phyloP scores from a whole-genome alignment of 495 filamentous ascomycete genomes.

The Pseudomonodictys pantanalensis region DNA sequence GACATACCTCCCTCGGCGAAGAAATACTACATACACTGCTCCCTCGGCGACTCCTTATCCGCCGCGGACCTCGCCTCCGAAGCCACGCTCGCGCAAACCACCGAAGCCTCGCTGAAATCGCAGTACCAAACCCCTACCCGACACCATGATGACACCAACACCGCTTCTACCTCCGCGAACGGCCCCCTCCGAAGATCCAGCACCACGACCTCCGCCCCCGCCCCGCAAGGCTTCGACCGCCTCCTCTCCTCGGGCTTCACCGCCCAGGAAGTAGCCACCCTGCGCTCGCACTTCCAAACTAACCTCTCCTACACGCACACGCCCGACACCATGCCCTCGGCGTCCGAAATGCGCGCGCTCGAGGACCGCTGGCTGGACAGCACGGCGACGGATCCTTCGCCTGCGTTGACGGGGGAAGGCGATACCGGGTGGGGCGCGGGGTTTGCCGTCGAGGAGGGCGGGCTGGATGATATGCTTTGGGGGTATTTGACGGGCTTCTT shows the following conservation, averaged over 20 bases:
- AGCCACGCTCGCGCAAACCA: conserved; percentile 47
- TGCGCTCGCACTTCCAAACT: conserved; percentile 81
- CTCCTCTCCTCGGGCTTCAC: conserved; percentile 78
- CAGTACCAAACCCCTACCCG: conserved; percentile 6
- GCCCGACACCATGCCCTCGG: conserved; percentile 76
- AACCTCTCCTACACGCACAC: conserved; percentile 74
- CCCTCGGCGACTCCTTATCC: conserved; percentile 71
- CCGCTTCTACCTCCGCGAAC: too few relatives aligned
- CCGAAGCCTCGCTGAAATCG: conserved; percentile 34
- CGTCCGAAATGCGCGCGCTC: conserved; percentile 58
- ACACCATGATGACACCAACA: too few relatives aligned
- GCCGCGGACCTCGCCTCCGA: conserved; percentile 67
- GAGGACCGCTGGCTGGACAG: conserved; percentile 94
- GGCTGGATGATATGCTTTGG: conserved; percentile 80
- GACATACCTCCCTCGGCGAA: background rate
- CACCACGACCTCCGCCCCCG: conserved; percentile 51
- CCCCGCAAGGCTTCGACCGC: conserved; percentile 86
- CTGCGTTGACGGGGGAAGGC: conserved; percentile 41
- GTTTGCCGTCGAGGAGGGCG: conserved; percentile 52
- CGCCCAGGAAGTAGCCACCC: conserved; percentile 69
- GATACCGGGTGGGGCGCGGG: conserved; percentile 39
- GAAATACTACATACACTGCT: conserved; percentile 84
- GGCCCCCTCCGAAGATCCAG: too few relatives aligned
- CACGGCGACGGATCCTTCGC: conserved; percentile 47
- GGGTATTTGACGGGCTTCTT: conserved; percentile 90